Evolutionary conservation across 108 stramenopile species (phyloP), one percentile per base, ranked within the genome.

Genomic region (Aureococcus anophagefferens): DNA sequence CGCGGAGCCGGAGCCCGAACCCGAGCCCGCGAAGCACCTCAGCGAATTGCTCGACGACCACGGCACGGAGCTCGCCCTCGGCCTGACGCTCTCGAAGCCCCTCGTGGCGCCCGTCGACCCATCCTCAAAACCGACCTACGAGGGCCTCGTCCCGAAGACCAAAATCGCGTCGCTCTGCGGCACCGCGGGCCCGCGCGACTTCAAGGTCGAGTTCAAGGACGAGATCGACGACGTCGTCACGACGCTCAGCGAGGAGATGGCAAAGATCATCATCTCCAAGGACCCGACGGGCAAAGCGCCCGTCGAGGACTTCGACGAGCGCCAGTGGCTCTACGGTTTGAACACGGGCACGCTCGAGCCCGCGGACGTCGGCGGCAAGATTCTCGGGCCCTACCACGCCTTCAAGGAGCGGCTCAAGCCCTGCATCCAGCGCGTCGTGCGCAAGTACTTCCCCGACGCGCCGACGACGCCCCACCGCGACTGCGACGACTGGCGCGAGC

Each of bases 331-430:
- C 51, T 59, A 25, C 51, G 51, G 7, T 1, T 11, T 59, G 7
- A 59, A 59, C 51, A 59, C 51, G 21, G 14, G 21, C 21, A 5
- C 9, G 9, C 9, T 44, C 40, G 40, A 44, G 9, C 40, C 40
- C 40, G 40, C 5, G 9, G 40, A 5, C 9, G 40, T 13, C 9
- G 9, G 9, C 9, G 40, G 40, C 40, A 5, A 5, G 9, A 13
- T 11, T 5, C 9, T 13, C 40, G 51, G 51, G 21, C 21, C 25
- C 21, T 59, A 59, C 51, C 51, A 59, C 51, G 14, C 21, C 51
- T 59, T 59, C 51, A 59, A 59, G 51, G 51, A 59, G 51, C 51
- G 51, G 7, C 51, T 59, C 51, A 59, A 59, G 25, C 51, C 51
- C 7, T 16, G 21, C 21, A 28, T 59, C 51, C 51, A 59, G 51